These are phyloP conservation scores for Bolboschoenus planiculmis DNA, from an alignment of 176 grass and related monocot species.

Conservation along the genomic window DNA sequence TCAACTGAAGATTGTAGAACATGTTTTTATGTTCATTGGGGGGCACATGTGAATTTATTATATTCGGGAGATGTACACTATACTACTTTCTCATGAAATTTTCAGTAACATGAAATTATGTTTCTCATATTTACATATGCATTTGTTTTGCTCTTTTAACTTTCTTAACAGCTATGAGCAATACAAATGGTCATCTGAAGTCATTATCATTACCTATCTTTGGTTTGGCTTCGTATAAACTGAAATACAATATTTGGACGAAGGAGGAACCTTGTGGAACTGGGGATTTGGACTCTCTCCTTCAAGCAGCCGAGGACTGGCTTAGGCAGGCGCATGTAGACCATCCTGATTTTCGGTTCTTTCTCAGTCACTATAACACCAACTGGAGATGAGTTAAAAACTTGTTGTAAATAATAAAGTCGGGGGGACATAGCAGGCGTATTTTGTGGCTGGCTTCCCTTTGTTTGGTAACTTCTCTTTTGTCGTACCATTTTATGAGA, in stretches of 20 bases:
- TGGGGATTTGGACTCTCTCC: constrained; percentile 35
- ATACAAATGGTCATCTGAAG: constrained; percentile 3
- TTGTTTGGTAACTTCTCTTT: constrained; percentile 8
- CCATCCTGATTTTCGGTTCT: constrained; percentile 86
- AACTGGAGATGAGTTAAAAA: constrained; percentile 48
- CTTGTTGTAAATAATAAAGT: constrained; percentile 46
- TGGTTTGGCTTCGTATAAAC: constrained; percentile 79
- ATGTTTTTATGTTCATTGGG: not conserved
- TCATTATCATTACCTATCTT: constrained; percentile 46
- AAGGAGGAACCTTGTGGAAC: constrained; percentile 35
- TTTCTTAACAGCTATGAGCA: constrained; percentile 27
- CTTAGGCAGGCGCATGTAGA: constrained; percentile 51
- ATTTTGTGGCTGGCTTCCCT: constrained; percentile 20
- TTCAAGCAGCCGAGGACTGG: constrained; percentile 70
- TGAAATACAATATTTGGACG: constrained; percentile 55
- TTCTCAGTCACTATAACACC: constrained; percentile 35
- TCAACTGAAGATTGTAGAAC: not conserved
- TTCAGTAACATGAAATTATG: not conserved
- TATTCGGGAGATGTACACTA: not conserved
- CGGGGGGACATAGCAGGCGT: constrained; percentile 1
- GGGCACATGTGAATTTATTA: not conserved
- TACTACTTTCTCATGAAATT: not conserved
- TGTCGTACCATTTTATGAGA: constrained; percentile 12
- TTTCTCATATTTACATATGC: not conserved
- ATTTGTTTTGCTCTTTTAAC: not conserved